Percentiles rank a stretch among this genome's conserved stretches.
Evolutionary conservation across 202 grass and related monocot genomes (phyloP).

Genomic region (Tripidium arundinaceum): DNA sequence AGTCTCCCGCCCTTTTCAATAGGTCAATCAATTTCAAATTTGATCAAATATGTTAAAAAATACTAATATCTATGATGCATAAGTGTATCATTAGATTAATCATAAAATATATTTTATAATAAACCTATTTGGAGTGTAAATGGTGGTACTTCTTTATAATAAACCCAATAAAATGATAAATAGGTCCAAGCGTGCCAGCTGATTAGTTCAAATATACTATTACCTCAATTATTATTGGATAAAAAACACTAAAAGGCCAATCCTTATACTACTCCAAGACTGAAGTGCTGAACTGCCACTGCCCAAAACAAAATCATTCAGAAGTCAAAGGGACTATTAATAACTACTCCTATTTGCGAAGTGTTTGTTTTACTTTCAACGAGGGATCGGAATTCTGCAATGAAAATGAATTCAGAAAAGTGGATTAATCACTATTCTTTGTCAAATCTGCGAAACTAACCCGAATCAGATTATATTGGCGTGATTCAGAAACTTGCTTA

Average conservation of each 20-base stretch:
- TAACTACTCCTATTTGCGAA: background rate
- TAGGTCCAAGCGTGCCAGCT: background rate
- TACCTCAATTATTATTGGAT: background rate
- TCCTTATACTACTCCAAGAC: background rate
- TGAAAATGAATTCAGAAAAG: background rate
- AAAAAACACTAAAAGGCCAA: background rate
- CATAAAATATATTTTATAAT: background rate
- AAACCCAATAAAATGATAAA: too few species aligned
- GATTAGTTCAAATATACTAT: background rate
- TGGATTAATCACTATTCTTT: background rate
- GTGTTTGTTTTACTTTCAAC: background rate
- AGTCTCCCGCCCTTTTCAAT: too few species aligned
- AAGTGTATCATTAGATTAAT: background rate
- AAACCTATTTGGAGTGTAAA: background rate
- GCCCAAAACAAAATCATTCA: background rate
- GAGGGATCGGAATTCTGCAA: background rate
- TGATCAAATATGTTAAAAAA: background rate
- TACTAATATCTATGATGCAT: background rate
- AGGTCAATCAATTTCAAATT: too few species aligned
- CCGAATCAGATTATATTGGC: background rate
- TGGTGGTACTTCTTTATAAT: too few species aligned
- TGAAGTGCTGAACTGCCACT: background rate
- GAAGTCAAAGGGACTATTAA: background rate
- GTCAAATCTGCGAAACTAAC: background rate
- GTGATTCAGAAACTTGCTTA: conserved; percentile 20